These are phyloP conservation scores for Coniophora puteana DNA, from an alignment of 1,284 basidiomycete species.

Conservation along the genomic window DNA sequence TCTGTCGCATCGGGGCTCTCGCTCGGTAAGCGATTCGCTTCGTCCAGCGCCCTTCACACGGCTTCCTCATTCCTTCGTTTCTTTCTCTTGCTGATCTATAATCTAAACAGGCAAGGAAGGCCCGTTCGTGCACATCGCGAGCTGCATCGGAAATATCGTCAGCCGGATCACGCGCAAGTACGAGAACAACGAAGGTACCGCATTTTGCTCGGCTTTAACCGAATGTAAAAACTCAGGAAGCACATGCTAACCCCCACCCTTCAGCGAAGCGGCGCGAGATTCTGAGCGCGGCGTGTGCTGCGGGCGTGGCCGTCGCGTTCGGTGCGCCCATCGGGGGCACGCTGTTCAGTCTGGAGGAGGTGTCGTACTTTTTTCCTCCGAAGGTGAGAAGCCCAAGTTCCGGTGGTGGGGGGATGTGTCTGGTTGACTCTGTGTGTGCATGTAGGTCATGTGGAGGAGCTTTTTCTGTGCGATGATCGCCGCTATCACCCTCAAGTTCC, in stretches of 20 bases:
- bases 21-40: slow-evolving; percentile 68
- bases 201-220: slow-evolving; percentile 1
- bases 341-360: slow-evolving; percentile 89
- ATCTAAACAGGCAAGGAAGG: slow-evolving; percentile 74
- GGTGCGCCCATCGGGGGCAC: slow-evolving; percentile 94
- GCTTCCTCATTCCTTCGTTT: slow-evolving; percentile 12
- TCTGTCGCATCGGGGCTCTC: slow-evolving; percentile 90
- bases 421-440: slow-evolving; percentile 3
- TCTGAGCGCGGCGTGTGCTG: slow-evolving; percentile 88
- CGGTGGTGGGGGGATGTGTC: slow-evolving; percentile 14
- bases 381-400: slow-evolving; percentile 63
- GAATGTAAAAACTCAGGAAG: slow-evolving; percentile 1
- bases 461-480: slow-evolving; percentile 97
- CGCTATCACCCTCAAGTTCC: slow-evolving; percentile 80
- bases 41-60: not conserved
- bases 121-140: slow-evolving; percentile 95
- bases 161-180: slow-evolving; percentile 87
- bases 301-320: slow-evolving; percentile 88
- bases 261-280: slow-evolving; percentile 88
- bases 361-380: slow-evolving; percentile 94
- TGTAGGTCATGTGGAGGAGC: slow-evolving; percentile 83
- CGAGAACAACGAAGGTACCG: slow-evolving; percentile 85
- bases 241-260: too few species aligned
- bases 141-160: slow-evolving; percentile 93
- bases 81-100: slow-evolving; percentile 5